These are phyloP conservation scores for Trichoderma afroharzianum DNA, from an alignment of 2,329 filamentous ascomycete species.

Conservation along the genomic window DNA sequence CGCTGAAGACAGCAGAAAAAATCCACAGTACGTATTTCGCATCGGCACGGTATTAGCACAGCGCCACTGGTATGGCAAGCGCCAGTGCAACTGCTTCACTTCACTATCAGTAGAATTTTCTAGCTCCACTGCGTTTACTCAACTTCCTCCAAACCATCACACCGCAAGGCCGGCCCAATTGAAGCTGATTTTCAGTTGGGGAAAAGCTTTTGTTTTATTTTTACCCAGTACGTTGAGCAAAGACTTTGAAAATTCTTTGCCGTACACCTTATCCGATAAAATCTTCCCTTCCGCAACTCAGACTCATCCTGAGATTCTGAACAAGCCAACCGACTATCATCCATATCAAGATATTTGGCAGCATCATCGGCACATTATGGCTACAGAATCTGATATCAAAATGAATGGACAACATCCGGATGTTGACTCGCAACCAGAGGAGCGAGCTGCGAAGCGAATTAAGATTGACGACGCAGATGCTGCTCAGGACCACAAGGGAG, in stretches of 20 bases:
- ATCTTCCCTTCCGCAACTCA: background rate
- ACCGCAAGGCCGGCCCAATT: background rate
- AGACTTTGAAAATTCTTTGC: background rate
- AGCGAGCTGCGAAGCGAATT: conserved; percentile 56
- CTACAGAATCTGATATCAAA: conserved; percentile 24
- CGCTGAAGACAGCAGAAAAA: background rate
- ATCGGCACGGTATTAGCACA: background rate
- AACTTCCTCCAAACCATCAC: background rate
- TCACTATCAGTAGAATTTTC: conserved; percentile 1
- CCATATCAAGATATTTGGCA: background rate
- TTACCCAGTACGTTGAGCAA: background rate
- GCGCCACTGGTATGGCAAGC: background rate
- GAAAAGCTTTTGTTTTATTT: background rate
- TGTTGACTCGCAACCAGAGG: conserved; percentile 24
- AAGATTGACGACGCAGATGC: conserved; percentile 44
- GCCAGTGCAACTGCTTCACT: background rate
- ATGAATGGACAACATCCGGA: conserved; percentile 23
- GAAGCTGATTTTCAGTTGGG: background rate
- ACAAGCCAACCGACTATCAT: background rate
- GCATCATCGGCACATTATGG: conserved; percentile 24
- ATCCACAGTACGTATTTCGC: background rate
- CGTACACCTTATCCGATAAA: background rate
- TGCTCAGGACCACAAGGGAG: conserved; percentile 13
- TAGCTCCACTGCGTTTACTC: conserved; percentile 7
- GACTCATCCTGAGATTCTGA: background rate